A percentile compares a stretch with the other conserved stretches of the same genome.
These are phyloP conservation scores for Penicillium alfredii DNA, from an alignment of 495 filamentous ascomycete genomes.

Conservation along the genomic window DNA sequence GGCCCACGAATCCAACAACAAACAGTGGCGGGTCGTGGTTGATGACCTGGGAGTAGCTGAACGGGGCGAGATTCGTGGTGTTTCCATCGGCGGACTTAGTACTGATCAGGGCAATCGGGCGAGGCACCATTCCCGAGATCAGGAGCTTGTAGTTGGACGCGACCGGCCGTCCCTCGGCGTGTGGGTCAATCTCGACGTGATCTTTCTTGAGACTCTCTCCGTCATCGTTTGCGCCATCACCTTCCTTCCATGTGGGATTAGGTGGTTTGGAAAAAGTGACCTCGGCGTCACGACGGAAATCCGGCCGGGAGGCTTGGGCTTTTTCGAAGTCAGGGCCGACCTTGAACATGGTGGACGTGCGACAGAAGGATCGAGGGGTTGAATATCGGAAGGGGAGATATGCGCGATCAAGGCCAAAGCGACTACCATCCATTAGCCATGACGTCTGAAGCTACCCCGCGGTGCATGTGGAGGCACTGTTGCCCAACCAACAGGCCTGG, in stretches of 20 bases:
- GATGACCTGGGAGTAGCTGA: conserved; percentile 77
- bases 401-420: background rate
- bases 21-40: conserved; percentile 90
- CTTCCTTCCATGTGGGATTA: conserved; percentile 69
- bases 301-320: conserved; percentile 65
- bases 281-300: conserved; percentile 48
- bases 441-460: conserved; percentile 1
- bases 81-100: conserved; percentile 54
- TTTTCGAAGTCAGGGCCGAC: conserved; percentile 65
- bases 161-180: conserved; percentile 60
- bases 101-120: conserved; percentile 64
- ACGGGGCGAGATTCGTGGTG: conserved; percentile 75
- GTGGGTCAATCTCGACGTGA: conserved; percentile 79
- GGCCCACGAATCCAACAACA: conserved; percentile 60
- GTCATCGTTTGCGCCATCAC: conserved; percentile 65
- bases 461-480: background rate
- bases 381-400: background rate
- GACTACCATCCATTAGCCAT: conserved; percentile 8
- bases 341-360: conserved; percentile 25
- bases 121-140: conserved; percentile 78
- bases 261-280: conserved; percentile 65
- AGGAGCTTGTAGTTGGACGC: conserved; percentile 87
- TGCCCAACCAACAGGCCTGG: too few species aligned
- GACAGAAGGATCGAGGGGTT: conserved; percentile 11
- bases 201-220: conserved; percentile 49